Percentiles rank a stretch among this genome's conserved stretches.
Evolutionary conservation across 73 alveolate species (phyloP).

Genomic region (Tetrahymena thermophila): DNA sequence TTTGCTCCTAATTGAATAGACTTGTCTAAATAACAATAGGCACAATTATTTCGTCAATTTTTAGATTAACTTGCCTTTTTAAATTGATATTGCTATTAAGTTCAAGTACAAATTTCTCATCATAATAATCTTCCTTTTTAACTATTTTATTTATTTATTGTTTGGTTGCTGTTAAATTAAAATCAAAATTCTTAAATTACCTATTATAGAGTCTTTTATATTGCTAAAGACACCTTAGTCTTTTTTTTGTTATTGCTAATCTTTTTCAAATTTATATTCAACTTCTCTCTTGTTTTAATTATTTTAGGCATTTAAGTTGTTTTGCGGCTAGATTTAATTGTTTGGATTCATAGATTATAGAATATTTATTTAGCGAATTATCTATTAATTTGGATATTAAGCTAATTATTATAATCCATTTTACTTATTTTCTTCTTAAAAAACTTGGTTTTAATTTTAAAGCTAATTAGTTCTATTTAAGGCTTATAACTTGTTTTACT

Average conservation of each 20-base stretch:
- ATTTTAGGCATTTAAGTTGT: background rate
- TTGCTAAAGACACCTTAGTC: background rate
- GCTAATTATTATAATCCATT: no score
- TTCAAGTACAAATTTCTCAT: background rate
- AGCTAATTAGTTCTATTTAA: background rate
- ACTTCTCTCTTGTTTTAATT: background rate
- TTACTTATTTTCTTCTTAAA: no score
- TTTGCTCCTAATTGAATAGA: background rate
- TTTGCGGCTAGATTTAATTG: no score
- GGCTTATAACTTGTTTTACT: background rate
- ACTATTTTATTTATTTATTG: background rate
- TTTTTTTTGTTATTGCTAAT: background rate
- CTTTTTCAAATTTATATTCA: background rate
- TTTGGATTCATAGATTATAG: no score
- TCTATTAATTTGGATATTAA: no score
- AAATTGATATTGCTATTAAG: background rate
- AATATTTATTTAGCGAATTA: no score
- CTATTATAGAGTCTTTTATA: background rate
- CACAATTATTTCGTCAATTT: background rate
- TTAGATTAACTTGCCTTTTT: background rate
- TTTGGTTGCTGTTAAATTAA: no score
- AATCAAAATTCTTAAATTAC: background rate
- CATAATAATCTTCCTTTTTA: background rate
- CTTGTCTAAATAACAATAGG: background rate
- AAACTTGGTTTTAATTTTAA: no score